Conservation (phyloP, 139 green algal genomes). For the Chlorella sorokiniana region DNA sequence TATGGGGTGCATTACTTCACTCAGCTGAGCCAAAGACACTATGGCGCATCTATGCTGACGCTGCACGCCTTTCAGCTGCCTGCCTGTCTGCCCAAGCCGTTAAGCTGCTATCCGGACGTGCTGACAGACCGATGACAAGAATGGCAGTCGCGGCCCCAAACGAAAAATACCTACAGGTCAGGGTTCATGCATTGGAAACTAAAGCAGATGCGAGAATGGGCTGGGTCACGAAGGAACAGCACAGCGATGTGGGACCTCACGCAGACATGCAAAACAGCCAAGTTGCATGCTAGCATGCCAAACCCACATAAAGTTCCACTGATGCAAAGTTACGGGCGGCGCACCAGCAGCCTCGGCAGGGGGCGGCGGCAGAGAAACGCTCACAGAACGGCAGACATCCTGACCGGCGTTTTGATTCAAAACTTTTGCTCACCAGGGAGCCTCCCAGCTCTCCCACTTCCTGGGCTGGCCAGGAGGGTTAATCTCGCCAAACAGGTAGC, state of each 20-base stretch:
- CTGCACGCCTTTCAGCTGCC: slow-evolving; percentile 25
- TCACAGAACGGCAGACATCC: neutral
- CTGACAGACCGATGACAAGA: slow-evolving; percentile 35
- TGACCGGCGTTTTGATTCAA: neutral
- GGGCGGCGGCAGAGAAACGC: neutral
- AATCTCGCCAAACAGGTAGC: slow-evolving; percentile 85
- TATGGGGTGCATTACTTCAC: neutral
- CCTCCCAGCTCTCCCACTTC: slow-evolving; percentile 87
- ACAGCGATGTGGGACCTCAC: too few relatives aligned
- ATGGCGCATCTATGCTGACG: neutral
- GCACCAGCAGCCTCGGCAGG: too few relatives aligned
- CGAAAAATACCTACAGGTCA: slow-evolving; percentile 37
- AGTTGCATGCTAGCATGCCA: too few relatives aligned
- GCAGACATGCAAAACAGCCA: too few relatives aligned
- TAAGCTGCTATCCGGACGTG: slow-evolving; percentile 45
- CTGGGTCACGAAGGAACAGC: neutral
- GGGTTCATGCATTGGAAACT: neutral
- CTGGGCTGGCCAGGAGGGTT: slow-evolving; percentile 74
- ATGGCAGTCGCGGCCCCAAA: slow-evolving; percentile 47
- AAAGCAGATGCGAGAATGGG: neutral
- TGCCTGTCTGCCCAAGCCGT: slow-evolving; percentile 40
- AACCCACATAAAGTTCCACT: too few relatives aligned
- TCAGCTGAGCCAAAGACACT: neutral
- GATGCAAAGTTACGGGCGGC: too few relatives aligned
- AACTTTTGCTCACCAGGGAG: slow-evolving; percentile 73